Conservation (phyloP, 2,329 filamentous ascomycete species). For the Teratosphaeria pseudoeucalypti region DNA sequence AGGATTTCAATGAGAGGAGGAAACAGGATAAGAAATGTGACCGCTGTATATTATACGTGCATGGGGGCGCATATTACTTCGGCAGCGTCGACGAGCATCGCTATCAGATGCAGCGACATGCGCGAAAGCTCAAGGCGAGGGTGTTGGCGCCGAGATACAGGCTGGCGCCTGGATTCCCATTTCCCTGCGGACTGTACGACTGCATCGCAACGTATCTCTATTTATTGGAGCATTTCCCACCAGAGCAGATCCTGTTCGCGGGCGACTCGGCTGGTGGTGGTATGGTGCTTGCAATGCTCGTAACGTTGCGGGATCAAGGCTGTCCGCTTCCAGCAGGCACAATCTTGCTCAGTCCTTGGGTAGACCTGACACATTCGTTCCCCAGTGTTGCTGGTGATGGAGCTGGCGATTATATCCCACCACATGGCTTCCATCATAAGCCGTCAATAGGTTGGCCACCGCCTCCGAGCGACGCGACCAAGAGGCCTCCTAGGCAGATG, state of each 20-base stretch:
- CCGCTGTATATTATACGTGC: conserved; percentile 84
- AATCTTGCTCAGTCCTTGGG: conserved; percentile 89
- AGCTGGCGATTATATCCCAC: conserved; percentile 76
- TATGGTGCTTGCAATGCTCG: conserved; percentile 72
- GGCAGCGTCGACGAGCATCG: conserved; percentile 92
- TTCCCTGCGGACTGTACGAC: conserved; percentile 85
- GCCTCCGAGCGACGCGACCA: conserved; percentile 56
- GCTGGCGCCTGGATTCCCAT: conserved; percentile 85
- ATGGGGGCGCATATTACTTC: conserved; percentile 92
- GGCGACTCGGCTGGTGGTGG: conserved; percentile 92
- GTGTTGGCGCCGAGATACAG: conserved; percentile 81
- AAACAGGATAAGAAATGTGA: conserved; percentile 46
- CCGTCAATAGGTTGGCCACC: conserved; percentile 89
- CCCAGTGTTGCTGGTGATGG: conserved; percentile 70
- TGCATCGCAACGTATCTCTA: conserved; percentile 81
- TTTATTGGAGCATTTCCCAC: conserved; percentile 64
- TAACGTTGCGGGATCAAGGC: conserved; percentile 70
- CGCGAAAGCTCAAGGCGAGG: conserved; percentile 80
- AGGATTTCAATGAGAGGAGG: conserved; percentile 63
- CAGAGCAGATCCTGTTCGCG: conserved; percentile 73
- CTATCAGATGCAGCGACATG: conserved; percentile 96
- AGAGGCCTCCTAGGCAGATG: conserved; percentile 12
- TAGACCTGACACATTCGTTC: conserved; percentile 90
- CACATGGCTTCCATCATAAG: conserved; percentile 78
- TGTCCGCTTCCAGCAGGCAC: conserved; percentile 80